A percentile compares a stretch with the other conserved stretches of the same genome.
Evolutionary conservation across 768 basidiomycete species (phyloP).

Genomic region (Rhizopogon vesiculosus): DNA sequence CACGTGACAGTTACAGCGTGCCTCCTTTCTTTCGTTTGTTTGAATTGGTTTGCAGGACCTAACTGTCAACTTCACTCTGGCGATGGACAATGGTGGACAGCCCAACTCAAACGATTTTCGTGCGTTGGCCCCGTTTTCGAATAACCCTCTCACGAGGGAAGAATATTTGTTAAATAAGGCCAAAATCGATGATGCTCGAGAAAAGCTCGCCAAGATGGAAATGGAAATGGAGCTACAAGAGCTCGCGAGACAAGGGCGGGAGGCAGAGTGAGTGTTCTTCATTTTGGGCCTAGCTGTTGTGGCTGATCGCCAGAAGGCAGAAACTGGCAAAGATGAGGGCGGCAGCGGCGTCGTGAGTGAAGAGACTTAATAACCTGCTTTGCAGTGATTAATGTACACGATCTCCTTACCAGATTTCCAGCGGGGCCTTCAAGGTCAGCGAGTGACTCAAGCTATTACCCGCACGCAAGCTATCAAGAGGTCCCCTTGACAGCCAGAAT

Average conservation of each 20-base stretch:
- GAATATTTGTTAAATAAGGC: neutral
- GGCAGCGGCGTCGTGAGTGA: neutral
- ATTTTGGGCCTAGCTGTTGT: neutral
- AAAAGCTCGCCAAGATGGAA: neutral
- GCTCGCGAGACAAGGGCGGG: slow-evolving; percentile 37
- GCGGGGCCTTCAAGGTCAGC: neutral
- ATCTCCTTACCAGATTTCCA: neutral
- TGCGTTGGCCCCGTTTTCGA: neutral
- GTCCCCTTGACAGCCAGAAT: slow-evolving; percentile 30
- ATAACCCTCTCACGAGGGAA: neutral
- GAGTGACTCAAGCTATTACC: neutral
- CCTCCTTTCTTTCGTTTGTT: neutral
- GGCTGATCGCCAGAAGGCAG: slow-evolving; percentile 10
- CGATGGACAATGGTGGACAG: neutral
- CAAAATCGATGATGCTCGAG: neutral
- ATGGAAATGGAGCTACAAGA: slow-evolving; percentile 23
- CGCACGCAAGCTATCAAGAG: neutral
- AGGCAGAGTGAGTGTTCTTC: slow-evolving; percentile 35
- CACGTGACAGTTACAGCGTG: neutral
- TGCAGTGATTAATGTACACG: neutral
- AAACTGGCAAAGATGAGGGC: slow-evolving; percentile 10
- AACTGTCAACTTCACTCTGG: neutral
- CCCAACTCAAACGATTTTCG: neutral
- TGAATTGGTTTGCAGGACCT: neutral
- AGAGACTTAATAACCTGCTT: neutral